phyloP scores from a whole-genome alignment of 345 rosid species.

The Murraya paniculata region DNA sequence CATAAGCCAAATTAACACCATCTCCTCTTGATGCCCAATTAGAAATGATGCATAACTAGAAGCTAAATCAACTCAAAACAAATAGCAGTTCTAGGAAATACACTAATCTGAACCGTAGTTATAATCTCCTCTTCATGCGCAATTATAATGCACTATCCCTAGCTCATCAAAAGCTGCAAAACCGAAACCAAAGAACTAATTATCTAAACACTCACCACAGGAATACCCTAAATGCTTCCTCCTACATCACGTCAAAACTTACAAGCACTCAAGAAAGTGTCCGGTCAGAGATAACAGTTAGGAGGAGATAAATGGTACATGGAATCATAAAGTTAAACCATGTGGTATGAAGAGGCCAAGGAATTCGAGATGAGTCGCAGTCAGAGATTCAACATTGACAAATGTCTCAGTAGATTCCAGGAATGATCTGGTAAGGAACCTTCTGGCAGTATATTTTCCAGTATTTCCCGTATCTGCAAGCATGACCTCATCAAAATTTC shows the following conservation, averaged over 20 bases:
- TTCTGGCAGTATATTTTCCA: conserved; percentile 88
- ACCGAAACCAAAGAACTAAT: background rate
- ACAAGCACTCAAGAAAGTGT: background rate
- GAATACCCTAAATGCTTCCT: background rate
- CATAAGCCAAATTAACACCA: too few species aligned
- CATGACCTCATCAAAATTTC: background rate
- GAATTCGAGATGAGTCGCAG: conserved; percentile 25
- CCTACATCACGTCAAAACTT: background rate
- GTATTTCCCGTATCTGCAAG: conserved; percentile 78
- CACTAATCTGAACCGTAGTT: background rate
- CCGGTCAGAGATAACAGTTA: background rate
- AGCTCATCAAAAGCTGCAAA: background rate
- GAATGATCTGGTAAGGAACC: conserved; percentile 68
- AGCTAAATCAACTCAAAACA: background rate
- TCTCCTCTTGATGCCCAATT: too few species aligned
- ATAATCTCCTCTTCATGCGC: background rate
- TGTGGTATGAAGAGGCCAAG: conserved; percentile 7
- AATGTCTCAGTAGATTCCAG: conserved; percentile 65
- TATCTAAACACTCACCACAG: background rate
- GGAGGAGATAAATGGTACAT: background rate
- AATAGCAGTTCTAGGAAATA: background rate
- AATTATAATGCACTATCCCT: background rate
- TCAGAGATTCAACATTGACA: background rate
- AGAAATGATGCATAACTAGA: background rate
- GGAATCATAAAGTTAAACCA: background rate